Base-by-base conservation (phyloP, 106 monocot genomes). In the Phalaenopsis aphrodite region DNA sequence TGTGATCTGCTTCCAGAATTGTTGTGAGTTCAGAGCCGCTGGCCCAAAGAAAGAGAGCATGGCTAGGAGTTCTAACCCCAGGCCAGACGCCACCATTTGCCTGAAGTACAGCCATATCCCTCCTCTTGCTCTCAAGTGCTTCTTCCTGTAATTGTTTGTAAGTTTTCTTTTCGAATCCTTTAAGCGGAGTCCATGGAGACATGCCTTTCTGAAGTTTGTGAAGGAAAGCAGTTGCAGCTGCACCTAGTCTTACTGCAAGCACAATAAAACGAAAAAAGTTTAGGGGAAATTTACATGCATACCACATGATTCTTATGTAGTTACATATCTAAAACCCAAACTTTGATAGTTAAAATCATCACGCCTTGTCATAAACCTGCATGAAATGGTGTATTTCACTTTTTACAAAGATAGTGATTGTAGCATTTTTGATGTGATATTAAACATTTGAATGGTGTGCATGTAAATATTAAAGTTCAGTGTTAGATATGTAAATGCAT, bases 1-100 rank as follows among this genome's bases (percentile, higher is more conserved):
- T 94, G 72, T 91, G 86, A 78, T 94, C 94, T 77, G 65, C 76
- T 85, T 94, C 91, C 78, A 94, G 77, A 68, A 90, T 85, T 67
- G 88, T 80, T 39, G 94, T 94, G 8, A 94, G 89, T 80, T 94
- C 91, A 78, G 91, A 85, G 15, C 94, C 94, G 84, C 94, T 90
- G 18, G 94, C 94, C 94, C 94, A 94, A 79, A 94, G 91, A 83
- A 94, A 94, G 18, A 94, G 77, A 12, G 94, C 94, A 87, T 94
- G 89, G 81, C 94, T 94, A 76, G 94, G 94, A 73, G 80, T 91
- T 84, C 76, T 91, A 30, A 91, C 91, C 23, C 94, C 94, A 56
- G 94, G 94, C 94, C 91, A 94, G 55, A 94, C 78, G 19, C 94
- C 94, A 83, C 82, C 86, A 80, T 94, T 94, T 65, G 94, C 94